A percentile compares a stretch with the other conserved stretches of the same genome.
Conservation (phyloP, 768 basidiomycete species). For the Candolleomyces aberdarensis region DNA sequence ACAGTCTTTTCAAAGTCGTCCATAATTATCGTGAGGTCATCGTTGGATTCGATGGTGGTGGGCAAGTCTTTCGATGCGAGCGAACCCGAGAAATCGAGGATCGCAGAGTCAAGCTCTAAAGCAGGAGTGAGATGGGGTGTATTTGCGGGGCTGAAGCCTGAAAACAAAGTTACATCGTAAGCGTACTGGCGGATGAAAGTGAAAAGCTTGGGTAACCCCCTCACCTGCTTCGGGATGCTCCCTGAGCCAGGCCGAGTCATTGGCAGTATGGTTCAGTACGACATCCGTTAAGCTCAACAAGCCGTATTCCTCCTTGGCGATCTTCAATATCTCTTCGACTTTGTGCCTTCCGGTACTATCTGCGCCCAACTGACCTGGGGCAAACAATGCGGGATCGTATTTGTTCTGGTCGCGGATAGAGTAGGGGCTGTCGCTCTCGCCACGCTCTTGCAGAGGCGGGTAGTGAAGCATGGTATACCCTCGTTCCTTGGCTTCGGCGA, state of each 20-base stretch:
- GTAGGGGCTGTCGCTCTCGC: constrained; percentile 88
- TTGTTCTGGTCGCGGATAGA: constrained; percentile 85
- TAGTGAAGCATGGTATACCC: constrained; percentile 99
- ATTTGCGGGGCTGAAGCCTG: constrained; percentile 88
- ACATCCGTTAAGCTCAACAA: constrained; percentile 91
- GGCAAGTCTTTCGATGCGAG: constrained; percentile 71
- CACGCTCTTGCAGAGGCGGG: constrained; percentile 91
- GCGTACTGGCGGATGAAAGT: not conserved
- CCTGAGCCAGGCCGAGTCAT: constrained; percentile 86
- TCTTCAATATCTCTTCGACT: constrained; percentile 61
- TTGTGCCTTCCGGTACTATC: constrained; percentile 50
- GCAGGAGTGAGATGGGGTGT: constrained; percentile 92
- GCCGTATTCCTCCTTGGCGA: constrained; percentile 83
- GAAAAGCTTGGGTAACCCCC: constrained; percentile 14
- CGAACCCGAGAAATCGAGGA: constrained; percentile 74
- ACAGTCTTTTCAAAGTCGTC: constrained; percentile 58
- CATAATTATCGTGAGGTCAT: constrained; percentile 69
- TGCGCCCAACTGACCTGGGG: constrained; percentile 21
- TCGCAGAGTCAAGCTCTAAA: constrained; percentile 84
- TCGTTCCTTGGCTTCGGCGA: constrained; percentile 78
- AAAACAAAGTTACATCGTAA: not conserved
- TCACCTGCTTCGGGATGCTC: constrained; percentile 95
- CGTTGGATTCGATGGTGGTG: constrained; percentile 54
- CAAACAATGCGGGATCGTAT: constrained; percentile 79
- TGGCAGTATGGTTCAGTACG: constrained; percentile 96